Evolutionary conservation across 2,329 filamentous ascomycete species (phyloP).

Genomic region (Lasiodiplodia hormozganensis): DNA sequence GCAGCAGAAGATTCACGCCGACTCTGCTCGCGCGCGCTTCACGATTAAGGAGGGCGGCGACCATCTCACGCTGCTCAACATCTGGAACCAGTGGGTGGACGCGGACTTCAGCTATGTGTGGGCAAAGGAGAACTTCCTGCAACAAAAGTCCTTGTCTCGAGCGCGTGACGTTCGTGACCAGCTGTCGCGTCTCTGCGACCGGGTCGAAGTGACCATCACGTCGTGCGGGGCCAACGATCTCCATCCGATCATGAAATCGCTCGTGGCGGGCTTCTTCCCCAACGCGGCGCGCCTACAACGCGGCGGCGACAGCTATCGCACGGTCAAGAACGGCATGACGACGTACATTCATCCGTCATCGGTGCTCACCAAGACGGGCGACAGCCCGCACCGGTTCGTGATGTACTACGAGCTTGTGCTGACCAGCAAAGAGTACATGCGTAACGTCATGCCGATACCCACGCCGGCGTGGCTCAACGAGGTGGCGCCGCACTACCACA

Average conservation of each 20-base stretch:
- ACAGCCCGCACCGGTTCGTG: constrained; percentile 81
- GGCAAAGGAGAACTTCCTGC: constrained; percentile 91
- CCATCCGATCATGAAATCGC: constrained; percentile 81
- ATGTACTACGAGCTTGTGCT: constrained; percentile 85
- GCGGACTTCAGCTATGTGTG: constrained; percentile 87
- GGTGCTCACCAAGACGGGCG: constrained; percentile 77
- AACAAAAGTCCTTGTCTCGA: constrained; percentile 86
- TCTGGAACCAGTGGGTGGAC: constrained; percentile 96
- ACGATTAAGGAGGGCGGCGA: constrained; percentile 91
- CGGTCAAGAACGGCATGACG: constrained; percentile 86
- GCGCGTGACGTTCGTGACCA: constrained; percentile 93
- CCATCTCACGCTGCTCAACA: constrained; percentile 84
- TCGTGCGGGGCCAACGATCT: constrained; percentile 75
- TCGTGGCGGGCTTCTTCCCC: constrained; percentile 92
- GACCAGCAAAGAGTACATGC: constrained; percentile 91
- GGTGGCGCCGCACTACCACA: constrained; percentile 93
- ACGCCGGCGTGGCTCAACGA: constrained; percentile 86
- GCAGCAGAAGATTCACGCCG: constrained; percentile 96
- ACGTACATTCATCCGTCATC: constrained; percentile 92
- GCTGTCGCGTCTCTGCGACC: constrained; percentile 87
- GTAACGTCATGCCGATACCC: constrained; percentile 78
- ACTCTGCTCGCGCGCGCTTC: constrained; percentile 87
- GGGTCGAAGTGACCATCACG: constrained; percentile 78
- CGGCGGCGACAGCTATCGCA: constrained; percentile 86
- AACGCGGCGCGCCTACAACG: constrained; percentile 86